Conservation (phyloP, 306 rosid genomes). For the Medicago lupulina region DNA sequence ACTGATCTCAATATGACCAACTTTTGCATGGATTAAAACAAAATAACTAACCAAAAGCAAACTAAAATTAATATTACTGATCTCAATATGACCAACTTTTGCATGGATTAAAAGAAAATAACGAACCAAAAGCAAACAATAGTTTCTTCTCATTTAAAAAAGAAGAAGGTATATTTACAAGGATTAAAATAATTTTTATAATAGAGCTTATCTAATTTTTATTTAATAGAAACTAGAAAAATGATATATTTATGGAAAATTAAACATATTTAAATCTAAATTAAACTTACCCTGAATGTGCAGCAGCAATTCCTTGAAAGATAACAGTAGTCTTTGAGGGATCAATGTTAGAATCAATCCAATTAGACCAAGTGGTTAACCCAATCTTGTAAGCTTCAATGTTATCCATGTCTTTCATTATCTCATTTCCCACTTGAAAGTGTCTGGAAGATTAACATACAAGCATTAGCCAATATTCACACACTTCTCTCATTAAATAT, state of each 20-base stretch:
- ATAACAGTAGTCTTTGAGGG: conserved; percentile 64
- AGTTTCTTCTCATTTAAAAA: not conserved
- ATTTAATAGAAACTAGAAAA: not conserved
- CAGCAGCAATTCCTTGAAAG: conserved; percentile 79
- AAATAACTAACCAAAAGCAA: too few relatives aligned
- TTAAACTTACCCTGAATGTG: conserved; percentile 59
- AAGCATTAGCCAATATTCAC: conserved; percentile 5
- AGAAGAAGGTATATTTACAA: too few relatives aligned
- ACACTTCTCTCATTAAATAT: not conserved
- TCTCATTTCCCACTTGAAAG: conserved; percentile 58
- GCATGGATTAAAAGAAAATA: too few relatives aligned
- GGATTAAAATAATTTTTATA: too few relatives aligned
- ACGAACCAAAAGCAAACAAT: too few relatives aligned
- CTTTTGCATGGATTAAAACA: too few relatives aligned
- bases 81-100: too few relatives aligned
- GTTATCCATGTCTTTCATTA: conserved; percentile 63
- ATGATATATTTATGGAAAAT: not conserved
- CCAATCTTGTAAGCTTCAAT: conserved; percentile 73
- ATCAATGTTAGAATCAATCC: conserved; percentile 70
- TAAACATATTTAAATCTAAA: not conserved
- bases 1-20: too few relatives aligned
- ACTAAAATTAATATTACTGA: too few relatives aligned
- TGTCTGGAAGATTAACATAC: conserved; percentile 46
- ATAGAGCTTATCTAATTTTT: too few relatives aligned
- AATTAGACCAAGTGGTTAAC: conserved; percentile 72